Conservation (phyloP, 345 rosid genomes). For the Adansonia digitata region DNA sequence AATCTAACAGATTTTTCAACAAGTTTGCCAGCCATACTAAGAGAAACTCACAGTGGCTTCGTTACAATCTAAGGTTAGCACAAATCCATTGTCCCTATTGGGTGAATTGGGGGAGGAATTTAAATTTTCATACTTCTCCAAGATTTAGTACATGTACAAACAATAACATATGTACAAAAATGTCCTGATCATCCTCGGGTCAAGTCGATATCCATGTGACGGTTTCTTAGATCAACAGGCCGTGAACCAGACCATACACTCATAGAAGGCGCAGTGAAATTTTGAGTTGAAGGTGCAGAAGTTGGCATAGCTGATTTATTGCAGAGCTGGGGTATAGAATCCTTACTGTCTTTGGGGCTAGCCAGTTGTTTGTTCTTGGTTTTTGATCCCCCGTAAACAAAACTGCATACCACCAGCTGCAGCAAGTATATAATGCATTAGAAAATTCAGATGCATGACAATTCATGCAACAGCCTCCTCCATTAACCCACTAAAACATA, state of each 20-base stretch:
- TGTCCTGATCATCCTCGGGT: conserved; percentile 67
- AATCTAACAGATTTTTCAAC: conserved; percentile 7
- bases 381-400: conserved; percentile 65
- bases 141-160: conserved; percentile 47
- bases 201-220: conserved; percentile 82
- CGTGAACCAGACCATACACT: conserved; percentile 61
- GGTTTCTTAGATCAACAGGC: conserved; percentile 60
- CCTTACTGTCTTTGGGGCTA: conserved; percentile 37
- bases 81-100: conserved; percentile 21
- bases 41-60: conserved; percentile 8
- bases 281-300: conserved; percentile 37
- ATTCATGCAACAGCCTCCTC: neutral
- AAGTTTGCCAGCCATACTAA: conserved; percentile 8
- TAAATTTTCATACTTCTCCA: conserved; percentile 20
- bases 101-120: conserved; percentile 13
- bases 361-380: conserved; percentile 46
- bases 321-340: conserved; percentile 27
- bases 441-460: neutral
- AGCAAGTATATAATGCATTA: conserved; percentile 12
- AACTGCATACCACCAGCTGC: conserved; percentile 94
- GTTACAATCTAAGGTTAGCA: conserved; percentile 41
- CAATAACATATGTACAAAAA: conserved; percentile 23
- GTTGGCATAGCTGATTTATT: conserved; percentile 31
- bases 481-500: neutral
- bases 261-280: conserved; percentile 41